Conservation (phyloP, 345 rosid genomes). For the Lenwebbia sp. region DNA sequence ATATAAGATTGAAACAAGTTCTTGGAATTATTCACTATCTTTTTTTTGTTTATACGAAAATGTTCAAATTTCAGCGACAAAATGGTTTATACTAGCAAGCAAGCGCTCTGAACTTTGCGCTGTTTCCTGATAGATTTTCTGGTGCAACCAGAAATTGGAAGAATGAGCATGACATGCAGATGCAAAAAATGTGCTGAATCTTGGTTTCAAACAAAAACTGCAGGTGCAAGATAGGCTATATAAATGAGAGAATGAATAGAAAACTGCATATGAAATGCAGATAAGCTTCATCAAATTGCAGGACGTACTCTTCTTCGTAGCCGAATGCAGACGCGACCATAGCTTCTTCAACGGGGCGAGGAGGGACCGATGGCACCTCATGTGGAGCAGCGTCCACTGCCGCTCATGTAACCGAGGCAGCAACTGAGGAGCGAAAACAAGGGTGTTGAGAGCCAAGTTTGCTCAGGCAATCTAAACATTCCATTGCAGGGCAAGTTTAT, state of each 20-base stretch:
- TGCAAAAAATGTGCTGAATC: neutral
- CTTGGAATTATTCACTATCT: neutral
- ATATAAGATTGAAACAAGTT: neutral
- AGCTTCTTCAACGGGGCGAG: neutral
- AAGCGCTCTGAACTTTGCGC: neutral
- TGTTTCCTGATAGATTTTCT: neutral
- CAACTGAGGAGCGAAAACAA: neutral
- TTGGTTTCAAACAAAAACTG: neutral
- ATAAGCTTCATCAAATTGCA: neutral
- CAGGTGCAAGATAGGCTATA: neutral
- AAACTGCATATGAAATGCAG: neutral
- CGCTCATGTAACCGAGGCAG: neutral
- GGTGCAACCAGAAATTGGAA: neutral
- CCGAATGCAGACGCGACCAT: neutral
- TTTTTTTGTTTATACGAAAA: neutral
- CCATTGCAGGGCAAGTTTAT: slow-evolving; percentile 29
- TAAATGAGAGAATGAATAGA: neutral
- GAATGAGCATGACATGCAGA: neutral
- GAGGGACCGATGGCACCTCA: neutral
- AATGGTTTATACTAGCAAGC: neutral
- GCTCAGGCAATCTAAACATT: slow-evolving; percentile 21
- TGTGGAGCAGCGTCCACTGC: neutral
- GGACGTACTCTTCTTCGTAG: neutral
- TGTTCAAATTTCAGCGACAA: neutral
- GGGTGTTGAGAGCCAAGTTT: neutral